Base-by-base conservation (phyloP, 1,139 yeast species). In the Candida mesenterica region DNA sequence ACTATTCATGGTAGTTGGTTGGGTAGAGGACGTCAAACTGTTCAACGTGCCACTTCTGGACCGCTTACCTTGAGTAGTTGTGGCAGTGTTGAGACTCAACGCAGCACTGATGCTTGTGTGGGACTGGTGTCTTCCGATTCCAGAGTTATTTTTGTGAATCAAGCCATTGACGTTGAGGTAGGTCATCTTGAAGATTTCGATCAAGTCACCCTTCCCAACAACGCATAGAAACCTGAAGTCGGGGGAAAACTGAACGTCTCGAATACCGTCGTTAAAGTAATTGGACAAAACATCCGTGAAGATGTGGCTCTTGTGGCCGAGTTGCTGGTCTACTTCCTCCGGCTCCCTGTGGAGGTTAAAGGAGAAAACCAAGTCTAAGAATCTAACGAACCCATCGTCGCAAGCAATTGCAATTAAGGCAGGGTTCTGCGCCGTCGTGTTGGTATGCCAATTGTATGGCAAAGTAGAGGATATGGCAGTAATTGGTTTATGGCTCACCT, bases 341-440 rank as follows among this genome's bases (percentile, higher is more conserved):
- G 15, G 19, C 8, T 49, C 37, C 19, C 22, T 23, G 18, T 36
- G 24, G 24, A 34, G 17, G 17, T 25, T 25, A 10, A n/a, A 25
- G 57, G 61, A 36, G 20, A 43, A 44, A 29, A 46, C 43, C 33
- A 79, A 54, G 52, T 82, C 84, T 29, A 85, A 59, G 19, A 84
- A 50, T 32, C 84, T 61, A 12, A 82, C 62, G 43, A 75, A 73
- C 1, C 92, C 95, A 52, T 83, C 90, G 45, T 77, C 83, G 5
- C 80, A 65, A 0, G 84, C 78, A 27, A 82, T 55, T 0, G 83
- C 79, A 5, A 65, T 43, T 15, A 73, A 46, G 45, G 79, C 76
- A 15, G 86, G 84, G 24, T 49, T 55, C 31, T 41, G 37, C 17
- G 28, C 33, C 8, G 15, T 30, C n/a, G 9, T 14, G 5, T 22